Evolutionary conservation across 331 rosid species (phyloP).

Genomic region (Acacia pycnantha): DNA sequence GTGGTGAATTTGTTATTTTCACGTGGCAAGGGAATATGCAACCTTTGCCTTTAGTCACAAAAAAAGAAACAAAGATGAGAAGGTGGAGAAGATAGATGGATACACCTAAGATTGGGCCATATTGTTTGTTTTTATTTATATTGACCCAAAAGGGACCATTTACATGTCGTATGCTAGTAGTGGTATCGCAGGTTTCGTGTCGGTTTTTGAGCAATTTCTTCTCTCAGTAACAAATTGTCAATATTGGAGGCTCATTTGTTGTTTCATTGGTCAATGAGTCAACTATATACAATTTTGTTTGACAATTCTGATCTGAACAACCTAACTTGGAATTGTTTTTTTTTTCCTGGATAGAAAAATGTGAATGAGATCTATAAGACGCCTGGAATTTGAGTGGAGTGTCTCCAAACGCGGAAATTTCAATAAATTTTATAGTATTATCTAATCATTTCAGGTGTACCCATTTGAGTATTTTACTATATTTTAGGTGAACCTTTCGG

Average conservation of each 20-base stretch:
- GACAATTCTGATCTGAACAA: slow-evolving; percentile 16
- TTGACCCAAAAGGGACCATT: slow-evolving; percentile 20
- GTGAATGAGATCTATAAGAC: background rate
- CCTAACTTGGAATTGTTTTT: background rate
- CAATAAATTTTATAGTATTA: background rate
- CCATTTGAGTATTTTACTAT: background rate
- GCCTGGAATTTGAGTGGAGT: background rate
- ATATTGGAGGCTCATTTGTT: slow-evolving; percentile 15
- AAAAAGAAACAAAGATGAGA: slow-evolving; percentile 21
- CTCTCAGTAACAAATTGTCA: slow-evolving; percentile 23
- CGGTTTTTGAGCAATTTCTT: background rate
- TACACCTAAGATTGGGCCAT: slow-evolving; percentile 14
- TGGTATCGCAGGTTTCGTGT: background rate
- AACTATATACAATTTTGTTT: slow-evolving; percentile 1
- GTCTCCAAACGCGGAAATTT: slow-evolving; percentile 21
- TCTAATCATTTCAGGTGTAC: slow-evolving; percentile 21
- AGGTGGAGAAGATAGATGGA: slow-evolving; percentile 26
- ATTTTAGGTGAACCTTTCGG: slow-evolving; percentile 25
- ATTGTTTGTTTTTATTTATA: background rate
- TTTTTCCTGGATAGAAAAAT: background rate
- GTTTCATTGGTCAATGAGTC: background rate
- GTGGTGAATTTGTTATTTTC: slow-evolving; percentile 16
- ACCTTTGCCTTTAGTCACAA: slow-evolving; percentile 10
- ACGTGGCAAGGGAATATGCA: slow-evolving; percentile 27
- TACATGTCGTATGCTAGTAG: slow-evolving; percentile 20